These are phyloP conservation scores for Terfezia claveryi DNA, from an alignment of 495 filamentous ascomycete genomes.

Conservation along the genomic window DNA sequence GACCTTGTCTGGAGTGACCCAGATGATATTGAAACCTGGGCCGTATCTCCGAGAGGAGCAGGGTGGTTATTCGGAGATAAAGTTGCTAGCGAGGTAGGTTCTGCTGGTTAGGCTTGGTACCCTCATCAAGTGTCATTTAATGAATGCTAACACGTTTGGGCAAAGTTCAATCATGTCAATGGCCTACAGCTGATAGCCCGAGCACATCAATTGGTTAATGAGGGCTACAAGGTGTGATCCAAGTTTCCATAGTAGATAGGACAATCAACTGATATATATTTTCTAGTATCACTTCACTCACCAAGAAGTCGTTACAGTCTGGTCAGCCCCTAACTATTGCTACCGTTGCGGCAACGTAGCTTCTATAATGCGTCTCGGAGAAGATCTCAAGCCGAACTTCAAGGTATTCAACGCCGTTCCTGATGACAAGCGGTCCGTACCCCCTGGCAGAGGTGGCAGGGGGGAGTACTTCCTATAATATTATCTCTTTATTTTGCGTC, in stretches of 20 bases:
- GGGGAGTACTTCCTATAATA: constrained; percentile 82
- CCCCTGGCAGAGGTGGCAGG: constrained; percentile 53
- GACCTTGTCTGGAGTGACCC: constrained; percentile 97
- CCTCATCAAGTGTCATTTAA: background rate
- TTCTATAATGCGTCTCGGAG: constrained; percentile 82
- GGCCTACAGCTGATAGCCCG: constrained; percentile 82
- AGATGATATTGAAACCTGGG: constrained; percentile 92
- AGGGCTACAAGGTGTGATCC: constrained; percentile 66
- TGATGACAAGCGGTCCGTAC: constrained; percentile 74
- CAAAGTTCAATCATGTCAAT: constrained; percentile 83
- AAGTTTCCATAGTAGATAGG: background rate
- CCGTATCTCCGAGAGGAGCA: constrained; percentile 78
- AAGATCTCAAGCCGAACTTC: constrained; percentile 68
- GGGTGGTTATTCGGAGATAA: constrained; percentile 97
- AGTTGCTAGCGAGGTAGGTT: constrained; percentile 55
- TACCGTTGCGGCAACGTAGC: constrained; percentile 96
- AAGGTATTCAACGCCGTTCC: constrained; percentile 88
- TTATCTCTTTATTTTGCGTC: no score
- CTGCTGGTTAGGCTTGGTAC: constrained; percentile 9
- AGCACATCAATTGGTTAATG: constrained; percentile 91
- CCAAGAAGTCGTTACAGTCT: constrained; percentile 96
- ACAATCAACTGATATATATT: background rate
- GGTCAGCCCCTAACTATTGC: constrained; percentile 97
- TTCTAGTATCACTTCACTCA: constrained; percentile 72
- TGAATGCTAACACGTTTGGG: background rate